These are phyloP conservation scores for Gremmenia infestans DNA, from an alignment of 2,329 filamentous ascomycete species.

Conservation along the genomic window DNA sequence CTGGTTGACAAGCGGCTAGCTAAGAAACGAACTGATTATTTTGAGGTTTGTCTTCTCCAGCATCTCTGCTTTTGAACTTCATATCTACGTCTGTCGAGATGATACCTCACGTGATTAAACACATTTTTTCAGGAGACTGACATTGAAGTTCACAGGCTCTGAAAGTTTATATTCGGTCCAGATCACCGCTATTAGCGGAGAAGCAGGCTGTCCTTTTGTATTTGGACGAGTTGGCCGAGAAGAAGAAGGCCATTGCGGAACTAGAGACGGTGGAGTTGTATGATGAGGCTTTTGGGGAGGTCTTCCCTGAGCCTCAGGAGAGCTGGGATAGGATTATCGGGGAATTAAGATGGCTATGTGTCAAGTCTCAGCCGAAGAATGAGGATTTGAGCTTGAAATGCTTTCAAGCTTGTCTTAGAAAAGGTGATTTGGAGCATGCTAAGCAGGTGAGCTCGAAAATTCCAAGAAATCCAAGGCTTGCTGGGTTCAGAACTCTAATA, in stretches of 20 bases:
- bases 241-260: constrained; percentile 22
- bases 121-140: constrained; percentile 10
- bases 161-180: constrained; percentile 29
- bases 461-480: neutral
- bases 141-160: constrained; percentile 24
- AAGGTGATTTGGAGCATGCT: constrained; percentile 31
- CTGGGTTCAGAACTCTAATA: neutral
- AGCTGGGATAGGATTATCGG: constrained; percentile 29
- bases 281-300: constrained; percentile 24
- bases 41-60: constrained; percentile 25
- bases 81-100: neutral
- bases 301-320: constrained; percentile 19
- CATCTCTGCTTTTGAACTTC: neutral
- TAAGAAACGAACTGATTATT: constrained; percentile 29
- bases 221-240: constrained; percentile 25
- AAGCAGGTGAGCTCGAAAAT: constrained; percentile 23
- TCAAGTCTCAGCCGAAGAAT: constrained; percentile 29
- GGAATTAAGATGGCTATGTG: constrained; percentile 27
- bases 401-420: constrained; percentile 29
- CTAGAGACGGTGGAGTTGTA: constrained; percentile 29
- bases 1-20: constrained; percentile 31
- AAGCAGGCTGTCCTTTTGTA: constrained; percentile 24
- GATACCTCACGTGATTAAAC: constrained; percentile 14
- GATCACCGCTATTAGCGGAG: constrained; percentile 22
- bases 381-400: constrained; percentile 26